Conservation (phyloP, 495 filamentous ascomycete genomes). For the Xylaria castorea region DNA sequence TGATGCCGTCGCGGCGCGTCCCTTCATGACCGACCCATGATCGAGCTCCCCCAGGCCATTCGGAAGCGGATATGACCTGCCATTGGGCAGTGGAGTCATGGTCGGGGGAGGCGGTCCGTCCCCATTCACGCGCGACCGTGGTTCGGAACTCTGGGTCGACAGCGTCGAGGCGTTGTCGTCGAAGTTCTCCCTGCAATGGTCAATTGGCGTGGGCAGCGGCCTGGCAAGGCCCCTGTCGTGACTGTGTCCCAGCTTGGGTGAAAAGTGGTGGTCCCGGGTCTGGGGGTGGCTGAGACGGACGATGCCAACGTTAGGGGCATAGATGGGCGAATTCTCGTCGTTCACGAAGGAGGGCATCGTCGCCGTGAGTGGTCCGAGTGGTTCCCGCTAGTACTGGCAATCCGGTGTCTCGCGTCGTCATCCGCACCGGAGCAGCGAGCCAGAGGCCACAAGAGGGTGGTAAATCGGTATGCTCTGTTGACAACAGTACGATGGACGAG, state of each 20-base stretch:
- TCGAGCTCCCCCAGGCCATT: slow-evolving; percentile 28
- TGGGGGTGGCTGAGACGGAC: slow-evolving; percentile 45
- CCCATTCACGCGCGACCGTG: slow-evolving; percentile 44
- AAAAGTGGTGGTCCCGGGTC: slow-evolving; percentile 33
- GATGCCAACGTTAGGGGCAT: slow-evolving; percentile 47
- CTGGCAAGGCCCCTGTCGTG: slow-evolving; percentile 34
- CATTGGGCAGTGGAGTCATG: slow-evolving; percentile 46
- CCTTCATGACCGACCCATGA: slow-evolving; percentile 9
- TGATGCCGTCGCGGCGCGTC: slow-evolving; percentile 26
- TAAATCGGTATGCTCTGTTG: background rate
- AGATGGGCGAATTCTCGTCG: slow-evolving; percentile 56
- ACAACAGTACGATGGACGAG: slow-evolving; percentile 2
- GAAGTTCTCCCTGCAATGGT: slow-evolving; percentile 42
- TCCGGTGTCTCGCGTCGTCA: slow-evolving; percentile 14
- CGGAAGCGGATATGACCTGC: slow-evolving; percentile 40
- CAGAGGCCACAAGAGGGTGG: background rate
- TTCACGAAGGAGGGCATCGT: slow-evolving; percentile 66
- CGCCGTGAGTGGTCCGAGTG: slow-evolving; percentile 31
- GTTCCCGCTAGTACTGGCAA: slow-evolving; percentile 19
- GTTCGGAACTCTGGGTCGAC: slow-evolving; percentile 46
- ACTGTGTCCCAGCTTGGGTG: slow-evolving; percentile 36
- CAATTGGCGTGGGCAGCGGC: slow-evolving; percentile 40
- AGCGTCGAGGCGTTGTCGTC: slow-evolving; percentile 46
- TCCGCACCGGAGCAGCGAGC: slow-evolving; percentile 13
- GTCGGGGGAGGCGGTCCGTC: slow-evolving; percentile 42